phyloP scores from a whole-genome alignment of 2,329 filamentous ascomycete genomes.

The Ophiocordyceps polyrhachis-furcata region DNA sequence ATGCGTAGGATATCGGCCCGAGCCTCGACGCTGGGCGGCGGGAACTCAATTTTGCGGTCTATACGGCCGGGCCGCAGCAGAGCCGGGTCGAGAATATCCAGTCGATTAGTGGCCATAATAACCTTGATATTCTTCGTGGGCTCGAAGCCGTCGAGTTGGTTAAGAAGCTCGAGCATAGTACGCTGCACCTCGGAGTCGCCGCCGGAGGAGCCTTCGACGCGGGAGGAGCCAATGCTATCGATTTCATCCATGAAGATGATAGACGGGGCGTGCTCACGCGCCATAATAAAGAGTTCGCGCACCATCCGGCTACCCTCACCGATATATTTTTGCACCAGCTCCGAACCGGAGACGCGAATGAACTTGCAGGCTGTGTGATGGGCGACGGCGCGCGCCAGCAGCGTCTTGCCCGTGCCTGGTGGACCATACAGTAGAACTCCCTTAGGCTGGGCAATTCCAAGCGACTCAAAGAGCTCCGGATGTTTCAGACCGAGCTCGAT shows the following conservation, averaged over 20 bases:
- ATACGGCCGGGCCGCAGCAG: constrained; percentile 91
- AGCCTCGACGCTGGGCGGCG: constrained; percentile 87
- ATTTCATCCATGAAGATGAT: constrained; percentile 99
- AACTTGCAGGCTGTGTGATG: constrained; percentile 99
- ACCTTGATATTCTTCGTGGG: constrained; percentile 99
- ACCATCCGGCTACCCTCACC: constrained; percentile 98
- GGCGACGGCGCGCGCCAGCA: constrained; percentile 84
- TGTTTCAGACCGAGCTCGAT: constrained; percentile 98
- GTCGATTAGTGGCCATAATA: constrained; percentile 97
- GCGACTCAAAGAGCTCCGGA: constrained; percentile 95
- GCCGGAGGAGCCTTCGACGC: constrained; percentile 86
- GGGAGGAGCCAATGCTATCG: constrained; percentile 92
- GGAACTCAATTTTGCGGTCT: constrained; percentile 98
- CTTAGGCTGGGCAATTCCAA: constrained; percentile 96
- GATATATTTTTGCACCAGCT: constrained; percentile 98
- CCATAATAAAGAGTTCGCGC: constrained; percentile 97
- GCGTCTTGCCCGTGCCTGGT: constrained; percentile 90
- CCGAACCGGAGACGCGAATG: constrained; percentile 88
- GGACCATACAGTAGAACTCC: constrained; percentile 93
- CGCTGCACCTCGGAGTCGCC: constrained; percentile 96
- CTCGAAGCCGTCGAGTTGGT: constrained; percentile 97
- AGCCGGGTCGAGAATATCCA: constrained; percentile 92
- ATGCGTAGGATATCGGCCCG: constrained; percentile 95
- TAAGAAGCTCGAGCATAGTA: constrained; percentile 95
- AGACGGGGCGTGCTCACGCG: constrained; percentile 86